These are phyloP conservation scores for Xylaria longipes DNA, from an alignment of 495 filamentous ascomycete genomes.

Conservation along the genomic window DNA sequence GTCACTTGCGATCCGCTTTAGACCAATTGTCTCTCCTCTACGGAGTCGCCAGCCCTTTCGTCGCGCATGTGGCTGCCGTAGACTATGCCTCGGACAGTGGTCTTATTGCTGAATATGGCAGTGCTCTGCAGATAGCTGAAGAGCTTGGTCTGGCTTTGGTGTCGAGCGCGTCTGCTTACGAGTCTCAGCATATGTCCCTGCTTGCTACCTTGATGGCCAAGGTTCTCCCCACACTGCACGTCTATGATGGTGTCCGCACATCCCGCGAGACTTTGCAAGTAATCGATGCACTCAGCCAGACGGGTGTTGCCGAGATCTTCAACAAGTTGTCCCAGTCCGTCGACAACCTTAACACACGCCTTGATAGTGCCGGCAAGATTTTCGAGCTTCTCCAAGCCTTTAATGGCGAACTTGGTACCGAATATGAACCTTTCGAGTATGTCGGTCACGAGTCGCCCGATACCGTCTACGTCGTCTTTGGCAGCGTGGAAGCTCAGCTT, in stretches of 20 bases:
- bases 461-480: slow-evolving; percentile 87
- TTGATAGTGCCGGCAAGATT: slow-evolving; percentile 75
- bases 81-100: slow-evolving; percentile 76
- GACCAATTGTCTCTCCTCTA: slow-evolving; percentile 92
- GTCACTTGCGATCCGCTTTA: slow-evolving; percentile 79
- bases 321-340: slow-evolving; percentile 66
- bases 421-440: slow-evolving; percentile 94
- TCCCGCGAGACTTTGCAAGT: slow-evolving; percentile 86
- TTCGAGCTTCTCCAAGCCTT: slow-evolving; percentile 76
- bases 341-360: slow-evolving; percentile 70
- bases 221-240: slow-evolving; percentile 83
- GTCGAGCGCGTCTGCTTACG: slow-evolving; percentile 82
- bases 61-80: slow-evolving; percentile 90
- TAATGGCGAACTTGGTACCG: slow-evolving; percentile 91
- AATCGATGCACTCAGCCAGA: slow-evolving; percentile 80
- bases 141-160: slow-evolving; percentile 89
- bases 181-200: slow-evolving; percentile 94
- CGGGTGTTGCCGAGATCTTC: slow-evolving; percentile 73
- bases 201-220: slow-evolving; percentile 83
- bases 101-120: slow-evolving; percentile 86
- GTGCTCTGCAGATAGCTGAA: slow-evolving; percentile 81
- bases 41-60: slow-evolving; percentile 86
- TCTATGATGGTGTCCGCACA: slow-evolving; percentile 89
- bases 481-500: slow-evolving; percentile 86
- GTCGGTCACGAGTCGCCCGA: slow-evolving; percentile 80